These are phyloP conservation scores for Mycena filopes DNA, from an alignment of 768 basidiomycete genomes.

Conservation along the genomic window DNA sequence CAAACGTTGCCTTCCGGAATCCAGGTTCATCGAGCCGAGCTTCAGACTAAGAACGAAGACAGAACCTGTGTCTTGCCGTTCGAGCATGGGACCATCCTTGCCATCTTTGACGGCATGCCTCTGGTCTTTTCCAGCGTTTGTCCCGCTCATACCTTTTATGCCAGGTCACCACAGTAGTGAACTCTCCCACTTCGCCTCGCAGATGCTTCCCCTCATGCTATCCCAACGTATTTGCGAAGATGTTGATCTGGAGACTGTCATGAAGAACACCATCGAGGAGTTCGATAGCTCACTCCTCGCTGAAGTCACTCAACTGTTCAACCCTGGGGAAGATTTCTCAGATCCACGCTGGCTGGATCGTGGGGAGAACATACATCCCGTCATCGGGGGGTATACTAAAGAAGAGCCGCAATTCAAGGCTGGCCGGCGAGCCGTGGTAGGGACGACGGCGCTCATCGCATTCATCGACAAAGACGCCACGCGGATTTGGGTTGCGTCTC, in stretches of 20 bases:
- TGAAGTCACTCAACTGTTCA: neutral
- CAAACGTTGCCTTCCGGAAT: no score
- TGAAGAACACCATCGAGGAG: slow-evolving; percentile 17
- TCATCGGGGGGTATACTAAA: neutral
- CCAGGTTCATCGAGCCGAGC: slow-evolving; percentile 19
- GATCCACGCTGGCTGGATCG: slow-evolving; percentile 8
- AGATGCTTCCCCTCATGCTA: slow-evolving; percentile 6
- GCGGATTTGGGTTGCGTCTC: slow-evolving; percentile 46
- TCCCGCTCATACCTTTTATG: neutral
- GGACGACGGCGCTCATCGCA: slow-evolving; percentile 45
- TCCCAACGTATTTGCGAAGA: slow-evolving; percentile 7
- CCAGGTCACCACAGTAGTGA: slow-evolving; percentile 14
- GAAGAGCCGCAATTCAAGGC: neutral
- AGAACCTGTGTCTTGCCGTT: slow-evolving; percentile 8
- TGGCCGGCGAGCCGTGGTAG: slow-evolving; percentile 19
- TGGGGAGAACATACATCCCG: neutral
- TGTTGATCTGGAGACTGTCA: slow-evolving; percentile 6
- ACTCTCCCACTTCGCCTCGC: neutral
- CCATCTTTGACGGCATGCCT: slow-evolving; percentile 15
- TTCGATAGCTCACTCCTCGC: slow-evolving; percentile 19
- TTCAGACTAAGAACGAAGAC: slow-evolving; percentile 18
- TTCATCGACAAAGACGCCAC: slow-evolving; percentile 41
- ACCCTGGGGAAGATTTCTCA: slow-evolving; percentile 15
- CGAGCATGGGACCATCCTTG: slow-evolving; percentile 18
- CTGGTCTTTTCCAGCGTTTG: neutral